Evolutionary conservation across 1,284 basidiomycete species (phyloP).

Genomic region (Pascua sp.): DNA sequence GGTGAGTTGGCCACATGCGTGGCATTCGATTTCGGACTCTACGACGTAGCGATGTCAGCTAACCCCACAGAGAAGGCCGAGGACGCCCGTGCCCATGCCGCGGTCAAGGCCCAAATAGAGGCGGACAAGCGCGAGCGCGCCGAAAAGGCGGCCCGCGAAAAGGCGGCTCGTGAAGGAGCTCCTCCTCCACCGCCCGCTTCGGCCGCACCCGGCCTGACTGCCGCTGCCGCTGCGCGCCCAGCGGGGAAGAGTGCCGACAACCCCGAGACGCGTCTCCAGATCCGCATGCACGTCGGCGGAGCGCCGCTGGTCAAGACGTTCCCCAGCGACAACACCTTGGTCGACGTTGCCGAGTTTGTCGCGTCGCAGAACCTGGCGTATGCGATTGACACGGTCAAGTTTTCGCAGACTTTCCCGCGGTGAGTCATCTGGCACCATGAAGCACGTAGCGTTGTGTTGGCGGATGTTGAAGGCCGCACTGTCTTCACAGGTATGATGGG

Average conservation of each 20-base stretch:
- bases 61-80: constrained; percentile 68
- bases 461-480: no score
- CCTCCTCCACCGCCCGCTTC: constrained; percentile 21
- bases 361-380: constrained; percentile 67
- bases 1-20: constrained; percentile 52
- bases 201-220: constrained; percentile 32
- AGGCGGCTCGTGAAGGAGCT: constrained; percentile 73
- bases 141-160: constrained; percentile 79
- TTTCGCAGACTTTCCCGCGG: constrained; percentile 81
- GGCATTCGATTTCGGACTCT: background rate
- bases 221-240: constrained; percentile 43
- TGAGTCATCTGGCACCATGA: constrained; percentile 44
- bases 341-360: constrained; percentile 79
- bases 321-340: constrained; percentile 68
- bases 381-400: constrained; percentile 68
- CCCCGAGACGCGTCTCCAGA: constrained; percentile 75
- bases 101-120: constrained; percentile 87
- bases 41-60: constrained; percentile 1
- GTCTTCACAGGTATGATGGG: no score
- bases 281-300: constrained; percentile 73
- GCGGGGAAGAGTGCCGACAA: constrained; percentile 66
- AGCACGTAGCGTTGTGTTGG: no score
- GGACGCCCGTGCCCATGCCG: constrained; percentile 75
- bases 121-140: constrained; percentile 85
- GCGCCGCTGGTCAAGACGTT: constrained; percentile 75